Evolutionary conservation across 371 early-diverging fungal genomes (phyloP).

Genomic region (Apophysomyces sp.): DNA sequence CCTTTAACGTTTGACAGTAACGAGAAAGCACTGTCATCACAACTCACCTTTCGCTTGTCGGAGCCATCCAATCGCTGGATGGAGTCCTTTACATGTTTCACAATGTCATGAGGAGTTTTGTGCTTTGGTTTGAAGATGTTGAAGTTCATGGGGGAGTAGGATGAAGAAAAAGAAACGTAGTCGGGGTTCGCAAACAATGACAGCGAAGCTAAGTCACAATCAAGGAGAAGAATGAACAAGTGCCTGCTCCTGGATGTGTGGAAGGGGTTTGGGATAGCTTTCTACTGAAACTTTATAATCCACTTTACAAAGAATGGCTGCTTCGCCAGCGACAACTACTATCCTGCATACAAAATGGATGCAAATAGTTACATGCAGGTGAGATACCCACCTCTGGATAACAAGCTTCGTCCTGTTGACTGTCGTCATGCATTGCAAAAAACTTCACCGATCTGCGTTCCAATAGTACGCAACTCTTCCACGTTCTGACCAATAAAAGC

Average conservation of each 20-base stretch:
- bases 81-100: constrained; percentile 82
- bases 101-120: constrained; percentile 90
- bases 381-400: no score
- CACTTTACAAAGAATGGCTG: neutral
- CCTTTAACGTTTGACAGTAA: neutral
- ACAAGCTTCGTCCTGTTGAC: no score
- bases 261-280: neutral
- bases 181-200: constrained; percentile 1
- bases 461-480: no score
- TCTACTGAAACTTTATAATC: neutral
- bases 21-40: neutral
- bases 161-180: neutral
- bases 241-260: neutral
- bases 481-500: no score
- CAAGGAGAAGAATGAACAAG: neutral
- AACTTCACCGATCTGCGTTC: no score
- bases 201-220: neutral
- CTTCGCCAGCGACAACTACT: no score
- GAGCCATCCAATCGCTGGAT: constrained; percentile 69
- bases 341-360: no score
- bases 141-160: constrained; percentile 69
- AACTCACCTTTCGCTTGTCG: constrained; percentile 62
- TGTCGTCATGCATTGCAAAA: no score
- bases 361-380: no score
- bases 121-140: constrained; percentile 83